Evolutionary conservation across 306 rosid species (phyloP), one percentile per base, ranked within the genome.

Genomic region (Casuarina glauca): DNA sequence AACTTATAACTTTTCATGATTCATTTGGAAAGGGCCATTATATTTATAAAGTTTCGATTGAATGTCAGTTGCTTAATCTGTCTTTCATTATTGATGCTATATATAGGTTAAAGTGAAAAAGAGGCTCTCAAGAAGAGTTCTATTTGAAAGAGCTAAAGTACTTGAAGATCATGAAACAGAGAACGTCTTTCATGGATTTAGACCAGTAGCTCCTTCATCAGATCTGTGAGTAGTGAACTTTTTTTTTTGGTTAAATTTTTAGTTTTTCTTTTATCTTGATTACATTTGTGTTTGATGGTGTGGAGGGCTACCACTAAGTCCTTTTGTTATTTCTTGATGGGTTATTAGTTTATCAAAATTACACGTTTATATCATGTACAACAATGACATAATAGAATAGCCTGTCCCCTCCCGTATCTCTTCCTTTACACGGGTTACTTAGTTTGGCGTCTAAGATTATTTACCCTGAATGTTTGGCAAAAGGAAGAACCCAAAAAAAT

Each of bases 61-160:
- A 36, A n/a, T 13, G 16, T 35, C 11, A 41, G 11, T 66, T 8
- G 45, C 26, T 13, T 51, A 15, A 15, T 20, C 11, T 12, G 32
- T 72, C 43, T 26, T 49, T 13, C 42, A 6, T 72, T 42, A 13
- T 50, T 76, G 80, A 53, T 74, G 79, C 45, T 86, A 76, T 55
- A 63, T 86, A 70, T 77, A 92, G 97, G 88, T 90, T 70, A 89
- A 82, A 82, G 84, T 86, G 80, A 89, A 86, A 82, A 90, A 72
- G 85, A 87, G 94, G 84, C 95, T 94, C 73, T 52, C 91, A 48
- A 88, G 3, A 85, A 90, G 87, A 52, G 97, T 73, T 74, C 86
- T 90, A 58, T 72, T 84, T 67, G 87, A 92, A 85, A 86, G 97
- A 86, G 86, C 79, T 74, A 89, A 85, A 76, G 81, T 87, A 60